Conservation (phyloP, 139 green algal genomes). For the Trebouxia sp. region DNA sequence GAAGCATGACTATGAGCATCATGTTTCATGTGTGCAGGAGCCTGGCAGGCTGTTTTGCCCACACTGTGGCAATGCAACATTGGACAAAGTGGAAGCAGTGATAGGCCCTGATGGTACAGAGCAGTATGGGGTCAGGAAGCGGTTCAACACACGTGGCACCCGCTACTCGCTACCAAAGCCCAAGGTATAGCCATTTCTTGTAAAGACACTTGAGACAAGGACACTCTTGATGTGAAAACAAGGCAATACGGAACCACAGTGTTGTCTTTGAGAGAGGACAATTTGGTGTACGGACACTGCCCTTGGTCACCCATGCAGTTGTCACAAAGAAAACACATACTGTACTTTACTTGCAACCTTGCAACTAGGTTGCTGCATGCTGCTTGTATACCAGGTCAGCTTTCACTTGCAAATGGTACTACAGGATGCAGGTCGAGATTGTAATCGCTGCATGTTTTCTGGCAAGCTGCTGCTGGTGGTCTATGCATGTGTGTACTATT, state of each 20-base stretch:
- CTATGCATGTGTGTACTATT: too few species aligned
- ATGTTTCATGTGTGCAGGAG: conserved; percentile 37
- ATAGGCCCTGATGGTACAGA: conserved; percentile 72
- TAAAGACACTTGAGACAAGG: too few species aligned
- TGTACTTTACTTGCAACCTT: not conserved
- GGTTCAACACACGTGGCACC: conserved; percentile 81
- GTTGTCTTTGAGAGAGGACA: not conserved
- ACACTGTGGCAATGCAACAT: conserved; percentile 87
- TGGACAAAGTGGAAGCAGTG: conserved; percentile 84
- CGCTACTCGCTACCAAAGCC: conserved; percentile 89
- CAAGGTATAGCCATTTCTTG: conserved; percentile 48
- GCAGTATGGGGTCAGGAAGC: conserved; percentile 79
- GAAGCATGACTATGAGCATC: not conserved
- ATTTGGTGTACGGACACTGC: too few species aligned
- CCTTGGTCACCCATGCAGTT: too few species aligned
- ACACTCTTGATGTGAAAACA: too few species aligned
- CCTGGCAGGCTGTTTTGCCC: conserved; percentile 88
- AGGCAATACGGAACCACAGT: not conserved
- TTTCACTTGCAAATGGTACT: not conserved
- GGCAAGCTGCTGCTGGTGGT: too few species aligned
- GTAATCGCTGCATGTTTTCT: not conserved
- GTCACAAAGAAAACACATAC: too few species aligned
- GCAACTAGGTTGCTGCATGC: not conserved
- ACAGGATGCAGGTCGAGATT: not conserved
- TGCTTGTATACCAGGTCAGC: not conserved